Evolutionary conservation across 2,329 filamentous ascomycete species (phyloP).

Genomic region (Ascochyta fabae): DNA sequence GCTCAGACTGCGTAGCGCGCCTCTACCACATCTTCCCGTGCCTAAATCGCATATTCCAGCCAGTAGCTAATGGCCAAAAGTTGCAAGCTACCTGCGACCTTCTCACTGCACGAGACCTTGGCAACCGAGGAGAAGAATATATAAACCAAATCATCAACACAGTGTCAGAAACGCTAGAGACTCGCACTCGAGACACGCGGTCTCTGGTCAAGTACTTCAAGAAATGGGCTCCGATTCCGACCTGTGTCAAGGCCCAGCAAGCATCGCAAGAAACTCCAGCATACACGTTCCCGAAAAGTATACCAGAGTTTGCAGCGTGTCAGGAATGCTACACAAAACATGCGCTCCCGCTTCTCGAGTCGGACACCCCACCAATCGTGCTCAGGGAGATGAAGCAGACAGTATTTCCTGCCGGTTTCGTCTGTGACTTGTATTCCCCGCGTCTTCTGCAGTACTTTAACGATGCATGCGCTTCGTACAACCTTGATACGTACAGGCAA

Average conservation of each 20-base stretch:
- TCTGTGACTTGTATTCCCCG: conserved; percentile 25
- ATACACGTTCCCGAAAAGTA: not conserved
- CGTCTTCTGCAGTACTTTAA: conserved; percentile 23
- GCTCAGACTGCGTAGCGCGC: conserved; percentile 24
- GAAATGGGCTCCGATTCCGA: conserved; percentile 19
- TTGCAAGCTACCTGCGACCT: conserved; percentile 30
- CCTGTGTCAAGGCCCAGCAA: conserved; percentile 9
- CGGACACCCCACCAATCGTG: not conserved
- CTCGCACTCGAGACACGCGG: conserved; percentile 7
- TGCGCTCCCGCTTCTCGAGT: conserved; percentile 12
- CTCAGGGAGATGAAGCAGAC: not conserved
- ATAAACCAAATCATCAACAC: conserved; percentile 17
- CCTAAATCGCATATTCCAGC: conserved; percentile 22
- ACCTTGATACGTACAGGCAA: conserved; percentile 12
- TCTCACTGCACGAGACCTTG: conserved; percentile 13
- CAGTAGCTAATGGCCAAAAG: conserved; percentile 15
- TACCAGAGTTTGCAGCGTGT: conserved; percentile 24
- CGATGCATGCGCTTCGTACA: conserved; percentile 14
- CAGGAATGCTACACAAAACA: conserved; percentile 26
- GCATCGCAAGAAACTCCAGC: not conserved
- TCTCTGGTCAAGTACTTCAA: conserved; percentile 17
- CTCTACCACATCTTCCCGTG: conserved; percentile 22
- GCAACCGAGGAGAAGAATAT: conserved; percentile 19
- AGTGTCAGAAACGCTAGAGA: conserved; percentile 8
- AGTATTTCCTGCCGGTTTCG: conserved; percentile 4